Evolutionary conservation across 1,139 yeast species (phyloP).

Genomic region (Sugiyamaella grinbergsii): DNA sequence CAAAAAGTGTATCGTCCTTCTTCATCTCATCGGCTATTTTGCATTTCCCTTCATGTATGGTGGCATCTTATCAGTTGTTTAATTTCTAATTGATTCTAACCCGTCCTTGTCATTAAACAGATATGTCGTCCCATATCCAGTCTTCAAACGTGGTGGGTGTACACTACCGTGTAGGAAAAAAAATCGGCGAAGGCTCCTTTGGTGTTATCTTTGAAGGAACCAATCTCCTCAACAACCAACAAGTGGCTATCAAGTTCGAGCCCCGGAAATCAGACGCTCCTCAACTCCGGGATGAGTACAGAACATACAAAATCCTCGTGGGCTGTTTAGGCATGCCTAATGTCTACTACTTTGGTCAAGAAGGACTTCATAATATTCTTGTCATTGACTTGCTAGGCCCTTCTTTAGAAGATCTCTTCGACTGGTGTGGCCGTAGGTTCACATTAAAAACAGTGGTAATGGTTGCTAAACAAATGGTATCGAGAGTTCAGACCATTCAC

Average conservation of each 20-base stretch:
- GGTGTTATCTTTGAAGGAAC: constrained; percentile 96
- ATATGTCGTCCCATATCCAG: constrained; percentile 37
- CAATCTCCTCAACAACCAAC: constrained; percentile 79
- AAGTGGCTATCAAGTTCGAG: constrained; percentile 74
- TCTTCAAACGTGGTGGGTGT: constrained; percentile 59
- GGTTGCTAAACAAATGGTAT: constrained; percentile 90
- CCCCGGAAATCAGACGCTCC: constrained; percentile 98
- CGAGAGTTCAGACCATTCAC: constrained; percentile 83
- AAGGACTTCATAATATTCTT: constrained; percentile 90
- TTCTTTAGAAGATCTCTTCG: constrained; percentile 91
- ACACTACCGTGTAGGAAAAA: constrained; percentile 93
- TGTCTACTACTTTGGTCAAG: constrained; percentile 97
- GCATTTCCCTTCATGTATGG: too few relatives aligned
- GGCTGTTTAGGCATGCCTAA: constrained; percentile 87
- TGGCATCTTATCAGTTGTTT: too few relatives aligned
- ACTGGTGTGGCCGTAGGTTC: constrained; percentile 96
- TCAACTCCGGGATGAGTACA: constrained; percentile 90
- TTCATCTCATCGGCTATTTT: too few relatives aligned
- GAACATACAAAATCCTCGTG: constrained; percentile 85
- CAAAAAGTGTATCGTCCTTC: too few relatives aligned
- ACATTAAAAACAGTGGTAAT: constrained; percentile 85
- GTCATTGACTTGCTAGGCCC: constrained; percentile 96
- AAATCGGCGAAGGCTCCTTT: constrained; percentile 97
- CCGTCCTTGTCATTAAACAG: too few relatives aligned
- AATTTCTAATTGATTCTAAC: too few relatives aligned